Conservation (phyloP, 179 eudicot species). For the Silene coronaria region DNA sequence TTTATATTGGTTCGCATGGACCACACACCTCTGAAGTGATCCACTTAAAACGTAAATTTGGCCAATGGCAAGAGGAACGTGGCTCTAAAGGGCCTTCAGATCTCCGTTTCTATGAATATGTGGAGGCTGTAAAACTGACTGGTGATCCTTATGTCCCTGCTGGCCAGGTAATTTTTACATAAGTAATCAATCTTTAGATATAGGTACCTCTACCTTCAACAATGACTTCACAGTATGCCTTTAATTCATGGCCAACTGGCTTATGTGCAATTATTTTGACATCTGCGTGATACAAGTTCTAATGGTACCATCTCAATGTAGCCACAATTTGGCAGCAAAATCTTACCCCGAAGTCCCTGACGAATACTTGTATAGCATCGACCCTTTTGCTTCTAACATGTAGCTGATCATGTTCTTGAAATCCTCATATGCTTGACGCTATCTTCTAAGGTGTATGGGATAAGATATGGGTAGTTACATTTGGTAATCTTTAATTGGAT, state of each 20-base stretch:
- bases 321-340: not conserved
- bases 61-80: constrained; percentile 83
- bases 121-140: constrained; percentile 90
- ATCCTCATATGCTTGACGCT: not conserved
- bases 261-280: not conserved
- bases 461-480: not conserved
- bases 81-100: constrained; percentile 37
- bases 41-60: constrained; percentile 80
- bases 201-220: not conserved
- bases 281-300: not conserved
- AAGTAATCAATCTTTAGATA: not conserved
- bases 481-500: not conserved
- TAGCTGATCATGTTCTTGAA: not conserved
- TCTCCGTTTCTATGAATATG: constrained; percentile 90
- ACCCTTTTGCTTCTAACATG: not conserved
- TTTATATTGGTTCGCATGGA: constrained; percentile 83
- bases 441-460: not conserved
- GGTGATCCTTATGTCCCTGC: constrained; percentile 98
- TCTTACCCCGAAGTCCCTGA: not conserved
- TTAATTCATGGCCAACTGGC: not conserved
- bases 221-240: not conserved
- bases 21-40: constrained; percentile 78
- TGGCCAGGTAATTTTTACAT: constrained; percentile 61
- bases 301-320: not conserved
- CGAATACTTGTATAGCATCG: not conserved